Conservation (phyloP, 2,329 filamentous ascomycete species). For the Hypoxylon sp. region DNA sequence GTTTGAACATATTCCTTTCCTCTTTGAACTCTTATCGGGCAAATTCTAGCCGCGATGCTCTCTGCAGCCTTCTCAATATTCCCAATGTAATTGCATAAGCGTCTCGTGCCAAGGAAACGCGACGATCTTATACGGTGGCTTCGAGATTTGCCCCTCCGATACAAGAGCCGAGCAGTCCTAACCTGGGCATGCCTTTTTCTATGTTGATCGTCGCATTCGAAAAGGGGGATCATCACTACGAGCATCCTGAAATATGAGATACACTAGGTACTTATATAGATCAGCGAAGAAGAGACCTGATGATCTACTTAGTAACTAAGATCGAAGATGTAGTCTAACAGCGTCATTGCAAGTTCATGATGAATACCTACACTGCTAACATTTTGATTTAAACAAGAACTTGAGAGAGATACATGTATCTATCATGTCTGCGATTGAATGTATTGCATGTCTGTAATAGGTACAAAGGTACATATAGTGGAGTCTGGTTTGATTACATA, state of each 20-base stretch:
- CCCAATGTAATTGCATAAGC: not conserved
- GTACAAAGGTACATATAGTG: conserved; percentile 2
- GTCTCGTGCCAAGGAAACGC: not conserved
- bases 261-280: conserved; percentile 3
- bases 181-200: not conserved
- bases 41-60: not conserved
- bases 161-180: not conserved
- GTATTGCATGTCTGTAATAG: not conserved
- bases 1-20: not conserved
- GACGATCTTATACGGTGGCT: not conserved
- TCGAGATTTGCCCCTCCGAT: not conserved
- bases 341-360: not conserved
- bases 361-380: not conserved
- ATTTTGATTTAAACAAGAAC: not conserved
- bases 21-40: not conserved
- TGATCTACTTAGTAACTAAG: not conserved
- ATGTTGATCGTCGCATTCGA: conserved; percentile 22
- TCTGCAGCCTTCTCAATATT: not conserved
- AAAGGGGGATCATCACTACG: conserved; percentile 39
- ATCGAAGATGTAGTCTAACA: not conserved
- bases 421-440: not conserved
- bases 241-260: conserved; percentile 18
- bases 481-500: conserved; percentile 3
- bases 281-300: conserved; percentile 2
- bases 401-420: not conserved